Percentiles rank a stretch among this genome's conserved stretches.
Conservation (phyloP, 2,329 filamentous ascomycete species). For the Lasiodiplodia gonubiensis region DNA sequence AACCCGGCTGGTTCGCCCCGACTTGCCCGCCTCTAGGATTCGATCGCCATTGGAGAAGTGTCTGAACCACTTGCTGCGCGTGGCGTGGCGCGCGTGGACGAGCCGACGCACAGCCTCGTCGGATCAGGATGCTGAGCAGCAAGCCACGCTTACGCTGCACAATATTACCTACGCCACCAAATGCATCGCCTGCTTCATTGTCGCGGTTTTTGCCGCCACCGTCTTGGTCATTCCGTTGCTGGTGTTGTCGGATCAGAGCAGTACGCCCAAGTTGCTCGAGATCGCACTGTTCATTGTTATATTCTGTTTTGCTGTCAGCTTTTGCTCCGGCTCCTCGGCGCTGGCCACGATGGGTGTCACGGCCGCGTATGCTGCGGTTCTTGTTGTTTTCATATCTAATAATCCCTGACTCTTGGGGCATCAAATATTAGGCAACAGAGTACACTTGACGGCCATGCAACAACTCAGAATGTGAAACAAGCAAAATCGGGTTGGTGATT, state of each 20-base stretch:
- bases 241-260: neutral
- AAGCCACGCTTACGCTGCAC: neutral
- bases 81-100: neutral
- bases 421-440: too few species aligned
- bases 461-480: too few species aligned
- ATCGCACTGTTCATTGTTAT: neutral
- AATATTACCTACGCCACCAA: neutral
- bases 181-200: neutral
- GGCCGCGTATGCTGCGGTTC: neutral
- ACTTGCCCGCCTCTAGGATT: neutral
- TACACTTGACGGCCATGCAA: too few species aligned
- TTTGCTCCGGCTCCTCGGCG: neutral
- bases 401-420: neutral
- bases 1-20: neutral
- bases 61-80: neutral
- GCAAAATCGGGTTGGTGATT: too few species aligned
- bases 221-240: neutral
- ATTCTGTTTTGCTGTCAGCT: neutral
- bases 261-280: neutral
- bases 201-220: neutral
- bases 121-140: neutral
- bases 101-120: neutral
- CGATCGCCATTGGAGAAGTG: neutral
- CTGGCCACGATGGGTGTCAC: neutral
- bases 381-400: neutral